Percentiles rank a stretch among this genome's conserved stretches.
These are phyloP conservation scores for Rhizodiscina lignyota DNA, from an alignment of 495 filamentous ascomycete species.

Conservation along the genomic window DNA sequence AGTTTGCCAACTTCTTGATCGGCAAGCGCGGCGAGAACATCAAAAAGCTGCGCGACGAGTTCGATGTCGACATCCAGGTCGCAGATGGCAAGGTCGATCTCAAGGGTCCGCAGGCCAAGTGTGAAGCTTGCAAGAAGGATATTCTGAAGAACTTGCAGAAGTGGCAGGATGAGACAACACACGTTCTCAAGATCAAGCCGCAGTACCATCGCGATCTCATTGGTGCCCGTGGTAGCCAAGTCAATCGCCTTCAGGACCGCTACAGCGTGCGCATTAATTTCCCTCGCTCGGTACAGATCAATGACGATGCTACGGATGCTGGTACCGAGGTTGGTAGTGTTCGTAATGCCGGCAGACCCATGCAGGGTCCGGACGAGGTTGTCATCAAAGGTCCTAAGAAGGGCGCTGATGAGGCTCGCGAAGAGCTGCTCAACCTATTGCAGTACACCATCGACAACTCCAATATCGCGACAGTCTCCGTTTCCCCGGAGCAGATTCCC, in stretches of 20 bases:
- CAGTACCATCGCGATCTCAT: constrained; percentile 70
- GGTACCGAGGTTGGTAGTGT: constrained; percentile 48
- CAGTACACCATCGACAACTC: constrained; percentile 81
- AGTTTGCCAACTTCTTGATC: constrained; percentile 84
- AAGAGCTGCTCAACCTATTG: constrained; percentile 70
- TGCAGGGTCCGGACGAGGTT: constrained; percentile 79
- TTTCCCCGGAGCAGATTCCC: constrained; percentile 75
- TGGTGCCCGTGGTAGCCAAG: constrained; percentile 44
- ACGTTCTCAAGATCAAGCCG: constrained; percentile 72
- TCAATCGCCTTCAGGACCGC: constrained; percentile 57
- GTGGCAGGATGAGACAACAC: constrained; percentile 72
- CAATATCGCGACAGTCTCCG: constrained; percentile 56
- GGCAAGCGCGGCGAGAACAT: constrained; percentile 86
- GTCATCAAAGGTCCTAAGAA: constrained; percentile 77
- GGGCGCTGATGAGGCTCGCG: constrained; percentile 77
- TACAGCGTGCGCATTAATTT: constrained; percentile 93
- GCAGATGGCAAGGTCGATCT: constrained; percentile 48
- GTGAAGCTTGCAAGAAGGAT: constrained; percentile 62
- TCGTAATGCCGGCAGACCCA: constrained; percentile 37
- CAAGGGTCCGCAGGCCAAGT: constrained; percentile 61
- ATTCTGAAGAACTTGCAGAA: constrained; percentile 62
- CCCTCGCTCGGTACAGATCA: constrained; percentile 45
- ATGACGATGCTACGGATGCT: constrained; percentile 45
- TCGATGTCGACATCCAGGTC: constrained; percentile 93
- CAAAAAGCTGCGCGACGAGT: constrained; percentile 86